Evolutionary conservation across 2,329 filamentous ascomycete species (phyloP), one percentile per base, ranked within the genome.

Genomic region (Trichophyton mentagrophytes): DNA sequence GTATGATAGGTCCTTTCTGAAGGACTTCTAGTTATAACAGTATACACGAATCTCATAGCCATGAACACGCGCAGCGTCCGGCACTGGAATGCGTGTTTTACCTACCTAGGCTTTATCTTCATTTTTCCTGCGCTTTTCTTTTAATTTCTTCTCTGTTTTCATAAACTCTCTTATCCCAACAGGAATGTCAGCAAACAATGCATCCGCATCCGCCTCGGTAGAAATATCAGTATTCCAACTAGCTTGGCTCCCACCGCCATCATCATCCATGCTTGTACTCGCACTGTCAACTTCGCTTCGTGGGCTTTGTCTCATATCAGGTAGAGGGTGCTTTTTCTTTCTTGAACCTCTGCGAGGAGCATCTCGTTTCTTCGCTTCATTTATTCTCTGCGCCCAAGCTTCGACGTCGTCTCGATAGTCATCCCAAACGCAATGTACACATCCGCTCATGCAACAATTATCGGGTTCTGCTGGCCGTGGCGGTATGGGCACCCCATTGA

Each of bases 401-500:
- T 97, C 91, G 74, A 97, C 80, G 59, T 97, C 93, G 66, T 99
- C 92, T 7, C 91, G 82, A 73, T 86, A 97, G 59, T 84, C 79
- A 68, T 96, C 91, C 91, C 91, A 97, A 2, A 97, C 93, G 73
- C 93, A 99, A 72, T 97, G 91, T 57, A 96, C 92, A 71, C 93
- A 99, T 2, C 93, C 93, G 69, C 89, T 93, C 93, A 99, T 99
- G 75, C 93, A 99, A 80, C 93, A 99, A 71, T 99, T 96, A 69
- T 97, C 93, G 2, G 93, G 93, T 74, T 99, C 92, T 56, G 84
- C 81, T 0, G 93, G 93, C 56, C 83, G 82, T 0, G 90, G 91
- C 1, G 93, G 93, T 3, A 97, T 87, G 17, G 84, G 75, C 0
- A 97, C 82, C 2, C 91, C 92, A 0, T 88, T 90, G 60, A 96